Base-by-base conservation (phyloP, 768 basidiomycete genomes). In the Russula vinacea region DNA sequence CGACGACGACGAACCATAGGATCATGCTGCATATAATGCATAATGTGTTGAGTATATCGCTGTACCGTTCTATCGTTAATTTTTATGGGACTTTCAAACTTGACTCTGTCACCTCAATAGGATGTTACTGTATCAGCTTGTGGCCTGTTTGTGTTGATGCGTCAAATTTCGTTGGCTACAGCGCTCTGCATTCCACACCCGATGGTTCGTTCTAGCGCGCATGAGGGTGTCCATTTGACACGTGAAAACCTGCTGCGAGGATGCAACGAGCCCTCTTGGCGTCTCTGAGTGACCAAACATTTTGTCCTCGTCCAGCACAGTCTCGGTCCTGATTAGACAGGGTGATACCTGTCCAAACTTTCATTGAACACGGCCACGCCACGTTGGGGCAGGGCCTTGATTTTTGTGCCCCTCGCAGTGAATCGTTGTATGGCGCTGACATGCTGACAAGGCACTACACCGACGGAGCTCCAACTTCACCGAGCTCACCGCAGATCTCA, bases 1-100 rank as follows among this genome's bases (percentile, higher is more conserved):
- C 57, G 64, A 64, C 62, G 67, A 69, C 61, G 67, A 69, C 59
- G 66, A 67, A 59, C 50, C 55, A 52, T 67, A 67, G 62, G 62
- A 65, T 58, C 53, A 57, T 45, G 35, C 40, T 53, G 32, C 53
- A 60, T 65, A 65, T 65, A 65, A 61, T 65, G 54, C 60, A 61
- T 65, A 65, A 61, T 65, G 54, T 65, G 64, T 45, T 50, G 47
- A 60, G 59, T 65, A 65, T 65, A 65, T 65, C 59, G 64, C 37
- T 65, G 64, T 65, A 65, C 50, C 50, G 63, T 60, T 65, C 55
- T 65, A 65, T 50, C 33, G 54, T 65, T 65, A 65, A 60, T 49
- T 55, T 65, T 50, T 33, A 56, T 44, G 54, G 64, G 64, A 61
- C 54, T 56, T 40, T 51, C 24, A 37, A 51, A 42, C 47, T 60